Conservation (phyloP, 192 early-diverging fungal genomes). For the Coemansia asiatica region DNA sequence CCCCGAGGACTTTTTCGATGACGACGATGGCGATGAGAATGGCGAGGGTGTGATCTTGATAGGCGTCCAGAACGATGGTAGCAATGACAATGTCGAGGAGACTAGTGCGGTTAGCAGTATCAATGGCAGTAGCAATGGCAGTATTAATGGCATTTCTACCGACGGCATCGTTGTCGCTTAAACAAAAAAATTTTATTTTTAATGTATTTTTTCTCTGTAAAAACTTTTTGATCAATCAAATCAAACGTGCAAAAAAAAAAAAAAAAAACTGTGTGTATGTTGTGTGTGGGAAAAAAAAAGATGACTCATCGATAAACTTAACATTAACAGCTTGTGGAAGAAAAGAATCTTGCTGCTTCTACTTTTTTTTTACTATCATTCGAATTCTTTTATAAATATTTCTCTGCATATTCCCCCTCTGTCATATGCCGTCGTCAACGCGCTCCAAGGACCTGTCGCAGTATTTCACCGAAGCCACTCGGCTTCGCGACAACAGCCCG, state of each 20-base stretch:
- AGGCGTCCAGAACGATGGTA: background rate
- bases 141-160: no score
- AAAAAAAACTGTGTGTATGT: no score
- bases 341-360: background rate
- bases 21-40: slow-evolving; percentile 32
- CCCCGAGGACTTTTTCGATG: slow-evolving; percentile 49
- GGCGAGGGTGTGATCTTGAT: slow-evolving; percentile 4
- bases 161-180: no score
- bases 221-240: no score
- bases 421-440: slow-evolving; percentile 19
- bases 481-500: slow-evolving; percentile 45
- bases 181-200: no score
- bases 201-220: no score
- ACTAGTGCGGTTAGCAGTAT: no score
- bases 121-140: background rate
- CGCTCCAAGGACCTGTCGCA: slow-evolving; percentile 44
- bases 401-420: background rate
- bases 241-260: no score
- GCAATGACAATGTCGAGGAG: background rate
- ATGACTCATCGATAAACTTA: no score
- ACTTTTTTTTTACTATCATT: background rate
- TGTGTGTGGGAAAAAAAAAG: background rate
- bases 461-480: slow-evolving; percentile 41
- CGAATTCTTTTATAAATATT: background rate
- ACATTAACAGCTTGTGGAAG: no score